Evolutionary conservation across 1,284 basidiomycete species (phyloP).

Genomic region (Ustilago xerochloae): DNA sequence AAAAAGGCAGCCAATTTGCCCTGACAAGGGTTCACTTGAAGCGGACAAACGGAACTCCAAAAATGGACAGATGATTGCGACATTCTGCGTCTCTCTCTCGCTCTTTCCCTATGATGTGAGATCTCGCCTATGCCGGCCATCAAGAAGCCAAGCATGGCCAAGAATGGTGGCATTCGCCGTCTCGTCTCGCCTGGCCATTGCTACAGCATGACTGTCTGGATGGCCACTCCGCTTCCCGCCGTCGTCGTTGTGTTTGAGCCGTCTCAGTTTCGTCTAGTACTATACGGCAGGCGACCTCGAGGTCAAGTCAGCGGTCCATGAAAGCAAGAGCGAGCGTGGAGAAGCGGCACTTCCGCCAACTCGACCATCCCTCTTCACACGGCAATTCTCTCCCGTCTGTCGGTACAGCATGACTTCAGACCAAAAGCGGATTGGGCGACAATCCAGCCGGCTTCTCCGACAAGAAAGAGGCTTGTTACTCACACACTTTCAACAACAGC

Average conservation of each 20-base stretch:
- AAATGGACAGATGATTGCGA: slow-evolving; percentile 25
- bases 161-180: slow-evolving; percentile 28
- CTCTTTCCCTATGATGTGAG: background rate
- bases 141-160: slow-evolving; percentile 35
- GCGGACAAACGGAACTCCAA: background rate
- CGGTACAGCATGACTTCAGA: background rate
- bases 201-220: background rate
- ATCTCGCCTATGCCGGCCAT: slow-evolving; percentile 8
- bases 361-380: too few relatives aligned
- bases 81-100: slow-evolving; percentile 19
- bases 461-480: too few relatives aligned
- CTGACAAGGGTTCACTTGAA: background rate
- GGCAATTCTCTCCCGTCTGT: too few relatives aligned
- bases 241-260: background rate
- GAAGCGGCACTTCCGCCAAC: too few relatives aligned
- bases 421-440: slow-evolving; percentile 3
- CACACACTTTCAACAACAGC: too few relatives aligned
- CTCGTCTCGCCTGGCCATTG: background rate
- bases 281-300: background rate
- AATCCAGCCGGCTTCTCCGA: background rate
- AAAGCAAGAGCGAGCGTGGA: too few relatives aligned
- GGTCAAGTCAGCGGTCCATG: slow-evolving; percentile 1
- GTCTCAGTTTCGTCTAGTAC: background rate
- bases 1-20: background rate
- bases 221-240: slow-evolving; percentile 5